Percentiles rank a stretch among this genome's conserved stretches.
These are phyloP conservation scores for Cyclotella choctawhatcheeana DNA, from an alignment of 108 stramenopile genomes.

Conservation along the genomic window DNA sequence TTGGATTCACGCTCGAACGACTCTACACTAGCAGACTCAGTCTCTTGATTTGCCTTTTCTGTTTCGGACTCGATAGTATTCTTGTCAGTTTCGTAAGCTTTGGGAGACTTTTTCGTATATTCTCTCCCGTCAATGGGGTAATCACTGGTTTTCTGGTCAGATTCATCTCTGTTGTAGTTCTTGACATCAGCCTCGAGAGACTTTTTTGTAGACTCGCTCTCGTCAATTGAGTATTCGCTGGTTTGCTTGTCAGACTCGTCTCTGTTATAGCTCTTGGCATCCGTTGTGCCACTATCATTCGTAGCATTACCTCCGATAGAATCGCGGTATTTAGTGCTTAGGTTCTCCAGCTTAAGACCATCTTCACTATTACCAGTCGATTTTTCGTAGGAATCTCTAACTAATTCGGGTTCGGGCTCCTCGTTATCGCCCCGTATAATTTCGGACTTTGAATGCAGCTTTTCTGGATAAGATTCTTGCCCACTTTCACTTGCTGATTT, in stretches of 20 bases:
- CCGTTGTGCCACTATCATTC: neutral
- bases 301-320: neutral
- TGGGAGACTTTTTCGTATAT: neutral
- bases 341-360: slow-evolving; percentile 2
- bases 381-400: neutral
- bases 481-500: neutral
- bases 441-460: neutral
- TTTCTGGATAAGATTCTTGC: neutral
- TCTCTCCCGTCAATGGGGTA: neutral
- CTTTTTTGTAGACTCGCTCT: neutral
- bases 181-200: neutral
- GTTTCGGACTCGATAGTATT: no score
- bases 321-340: neutral
- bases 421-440: neutral
- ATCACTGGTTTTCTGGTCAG: neutral
- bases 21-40: no score
- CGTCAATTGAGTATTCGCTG: neutral
- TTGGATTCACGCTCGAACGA: no score
- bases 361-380: neutral
- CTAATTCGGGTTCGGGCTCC: neutral
- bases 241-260: neutral
- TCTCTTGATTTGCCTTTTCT: no score
- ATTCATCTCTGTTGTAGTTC: neutral
- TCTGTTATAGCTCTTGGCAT: neutral
- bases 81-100: no score